Base-by-base conservation (phyloP, 2,329 filamentous ascomycete genomes). In the Xylaria sp. region DNA sequence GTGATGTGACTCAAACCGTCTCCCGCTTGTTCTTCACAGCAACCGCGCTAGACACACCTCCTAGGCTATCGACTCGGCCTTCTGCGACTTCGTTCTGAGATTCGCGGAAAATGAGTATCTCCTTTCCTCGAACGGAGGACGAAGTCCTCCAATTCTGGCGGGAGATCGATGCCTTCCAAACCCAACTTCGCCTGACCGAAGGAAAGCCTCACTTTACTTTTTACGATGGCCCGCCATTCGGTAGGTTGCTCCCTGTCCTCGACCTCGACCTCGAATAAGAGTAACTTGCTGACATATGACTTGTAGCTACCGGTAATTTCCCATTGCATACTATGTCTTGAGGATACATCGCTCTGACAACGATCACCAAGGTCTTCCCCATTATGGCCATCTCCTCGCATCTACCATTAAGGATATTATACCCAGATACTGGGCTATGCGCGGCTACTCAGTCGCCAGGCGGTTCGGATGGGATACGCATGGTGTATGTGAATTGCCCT, bases 391-490 rank as follows among this genome's bases (percentile, higher is more conserved):
- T 74, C 77, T 96, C 48, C 81, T 96, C 62, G 90, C 93, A 37
- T 96, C 91, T 18, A 97, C 92, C 45, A 96, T 97, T 77, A 97
- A 97, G 75, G 93, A 97, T 72, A 94, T 96, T 56, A 96, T 97
- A 63, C 92, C 93, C 7, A 82, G 93, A 64, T 97, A 97, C 74
- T 97, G 92, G 91, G 92, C 92, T 47, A 96, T 96, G 92, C 95
- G 95, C 71, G 93, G 93, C 16, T 90, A 87, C 70, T 89, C 96
- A 76, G 92, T 97, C 48, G 91, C 94, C 77, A 85, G 93, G 61
- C 84, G 92, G 54, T 97, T 97, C 64, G 93, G 93, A 48, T 97
- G 93, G 93, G 93, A 97, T 57, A 91, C 92, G 1, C 93, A 97
- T 70, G 93, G 93, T 57, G 29, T 34, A 34, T 34, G 29, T 7